Evolutionary conservation across 352 stramenopile genomes (phyloP).

Genomic region (Globisporangium heterothallicum): DNA sequence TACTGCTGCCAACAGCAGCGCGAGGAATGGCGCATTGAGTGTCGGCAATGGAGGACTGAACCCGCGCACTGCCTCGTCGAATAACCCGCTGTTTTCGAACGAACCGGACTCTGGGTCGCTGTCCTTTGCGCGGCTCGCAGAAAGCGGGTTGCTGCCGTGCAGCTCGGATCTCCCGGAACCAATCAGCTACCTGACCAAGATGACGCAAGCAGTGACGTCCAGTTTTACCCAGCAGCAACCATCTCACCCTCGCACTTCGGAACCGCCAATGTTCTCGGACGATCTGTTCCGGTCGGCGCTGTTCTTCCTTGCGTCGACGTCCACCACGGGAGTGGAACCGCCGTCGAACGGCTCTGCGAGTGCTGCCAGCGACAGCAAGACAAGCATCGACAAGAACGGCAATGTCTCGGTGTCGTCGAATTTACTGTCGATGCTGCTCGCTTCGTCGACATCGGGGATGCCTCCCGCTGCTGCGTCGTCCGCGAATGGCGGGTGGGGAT

Average conservation of each 20-base stretch:
- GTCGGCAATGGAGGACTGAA: too few relatives aligned
- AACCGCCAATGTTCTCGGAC: slow-evolving; percentile 41
- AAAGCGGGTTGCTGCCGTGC: slow-evolving; percentile 34
- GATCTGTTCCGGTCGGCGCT: slow-evolving; percentile 55
- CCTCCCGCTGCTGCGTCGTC: slow-evolving; percentile 1
- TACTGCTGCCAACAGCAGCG: slow-evolving; percentile 4
- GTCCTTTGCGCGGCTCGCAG: slow-evolving; percentile 34
- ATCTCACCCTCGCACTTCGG: background rate
- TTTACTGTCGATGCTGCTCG: slow-evolving; percentile 42
- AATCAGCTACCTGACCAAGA: slow-evolving; percentile 51
- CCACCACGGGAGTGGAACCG: slow-evolving; percentile 33
- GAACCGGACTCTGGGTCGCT: slow-evolving; percentile 29
- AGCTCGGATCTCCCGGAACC: slow-evolving; percentile 60
- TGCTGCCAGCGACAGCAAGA: slow-evolving; percentile 1
- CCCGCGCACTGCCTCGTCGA: too few relatives aligned
- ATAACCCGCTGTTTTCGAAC: slow-evolving; percentile 60
- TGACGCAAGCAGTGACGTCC: slow-evolving; percentile 10
- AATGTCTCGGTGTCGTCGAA: slow-evolving; percentile 25
- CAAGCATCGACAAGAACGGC: slow-evolving; percentile 13
- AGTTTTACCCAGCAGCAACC: background rate
- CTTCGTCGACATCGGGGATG: slow-evolving; percentile 42
- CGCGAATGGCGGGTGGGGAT: background rate
- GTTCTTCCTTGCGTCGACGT: slow-evolving; percentile 58
- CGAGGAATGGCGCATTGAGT: slow-evolving; percentile 3
- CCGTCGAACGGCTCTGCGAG: background rate